Base-by-base conservation (phyloP, 441 rosid genomes). In the Populus hybrid region DNA sequence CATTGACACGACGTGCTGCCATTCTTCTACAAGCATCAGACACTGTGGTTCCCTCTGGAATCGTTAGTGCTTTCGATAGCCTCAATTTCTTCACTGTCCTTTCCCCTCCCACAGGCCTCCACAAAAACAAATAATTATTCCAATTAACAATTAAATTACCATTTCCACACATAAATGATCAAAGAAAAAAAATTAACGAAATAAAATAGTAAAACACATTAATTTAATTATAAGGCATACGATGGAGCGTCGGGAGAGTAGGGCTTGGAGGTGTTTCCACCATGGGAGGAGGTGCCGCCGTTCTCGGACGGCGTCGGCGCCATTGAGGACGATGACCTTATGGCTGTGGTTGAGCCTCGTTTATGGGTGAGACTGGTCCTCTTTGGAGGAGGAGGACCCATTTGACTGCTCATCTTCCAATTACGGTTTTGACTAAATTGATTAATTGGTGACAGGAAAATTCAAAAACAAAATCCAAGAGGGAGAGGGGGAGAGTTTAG, bases 21-120 rank as follows among this genome's bases (percentile, higher is more conserved):
- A 95, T 95, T 73, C 97, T 80, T 40, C 97, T 80, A 78, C 97
- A 95, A 30, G 98, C 98, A 71, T 94, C 98, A 2, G 90, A 92
- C 59, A 95, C 97, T 0, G 95, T 91, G 53, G 98, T 94, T 19
- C 94, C 98, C 59, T 95, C 98, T 0, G 97, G 94, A 57, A 95
- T 90, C 9, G 99, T 95, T 24, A 95, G 95, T 76, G 98, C 97
- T 85, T 95, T 95, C 9, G 98, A 91, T 75, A 91, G 75, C 74
- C 92, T 78, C 79, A 95, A 84, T 82, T 91, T 95, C 93, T 92
- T 94, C 73, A 95, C 99, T 0, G 97, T 95, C 84, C 97, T 90
- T 81, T 95, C 98, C 68, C 84, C 89, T 26, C 83, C 79, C 61
- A 75, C 80, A 32, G 85, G 81, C 71, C 90, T 85, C 38, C 40